Evolutionary conservation across 73 alveolate genomes (phyloP).

Genomic region (Durusdinium trenchii): DNA sequence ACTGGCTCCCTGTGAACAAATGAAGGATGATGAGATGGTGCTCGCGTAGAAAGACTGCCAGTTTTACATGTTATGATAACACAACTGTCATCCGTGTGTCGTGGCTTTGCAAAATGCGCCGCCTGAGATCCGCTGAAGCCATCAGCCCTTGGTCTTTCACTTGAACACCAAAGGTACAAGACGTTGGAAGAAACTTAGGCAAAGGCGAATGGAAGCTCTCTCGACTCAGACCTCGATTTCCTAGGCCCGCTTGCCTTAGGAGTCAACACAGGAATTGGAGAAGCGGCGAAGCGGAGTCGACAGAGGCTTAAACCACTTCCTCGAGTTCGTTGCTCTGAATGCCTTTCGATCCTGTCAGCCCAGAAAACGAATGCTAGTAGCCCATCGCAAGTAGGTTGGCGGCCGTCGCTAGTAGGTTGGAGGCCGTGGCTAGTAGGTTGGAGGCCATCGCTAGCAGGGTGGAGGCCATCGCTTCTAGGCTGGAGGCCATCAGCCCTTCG

Average conservation of each 20-base stretch:
- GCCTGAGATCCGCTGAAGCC: conserved; percentile 37
- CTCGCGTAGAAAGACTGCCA: background rate
- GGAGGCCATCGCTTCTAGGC: too few relatives aligned
- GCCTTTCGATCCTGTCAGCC: conserved; percentile 33
- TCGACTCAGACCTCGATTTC: conserved; percentile 86
- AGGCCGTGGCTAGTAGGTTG: too few relatives aligned
- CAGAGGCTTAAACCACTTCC: conserved; percentile 23
- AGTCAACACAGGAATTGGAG: background rate
- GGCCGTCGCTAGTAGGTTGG: too few relatives aligned
- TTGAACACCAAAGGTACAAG: background rate
- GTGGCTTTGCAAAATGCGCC: background rate
- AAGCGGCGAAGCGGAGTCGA: background rate
- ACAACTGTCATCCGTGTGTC: background rate
- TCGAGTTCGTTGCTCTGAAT: background rate
- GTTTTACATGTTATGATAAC: background rate
- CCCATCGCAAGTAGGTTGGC: too few relatives aligned
- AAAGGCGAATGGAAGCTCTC: conserved; percentile 59
- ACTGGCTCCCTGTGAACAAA: conserved; percentile 59
- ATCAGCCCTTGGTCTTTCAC: background rate
- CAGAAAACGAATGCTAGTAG: background rate
- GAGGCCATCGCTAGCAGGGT: too few relatives aligned
- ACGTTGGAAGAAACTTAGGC: background rate
- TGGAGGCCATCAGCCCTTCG: too few relatives aligned
- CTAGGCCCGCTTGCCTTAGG: conserved; percentile 46
- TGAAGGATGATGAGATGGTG: background rate